These are phyloP conservation scores for Phytopythium ostracodes DNA, from an alignment of 352 stramenopile species.

Conservation along the genomic window DNA sequence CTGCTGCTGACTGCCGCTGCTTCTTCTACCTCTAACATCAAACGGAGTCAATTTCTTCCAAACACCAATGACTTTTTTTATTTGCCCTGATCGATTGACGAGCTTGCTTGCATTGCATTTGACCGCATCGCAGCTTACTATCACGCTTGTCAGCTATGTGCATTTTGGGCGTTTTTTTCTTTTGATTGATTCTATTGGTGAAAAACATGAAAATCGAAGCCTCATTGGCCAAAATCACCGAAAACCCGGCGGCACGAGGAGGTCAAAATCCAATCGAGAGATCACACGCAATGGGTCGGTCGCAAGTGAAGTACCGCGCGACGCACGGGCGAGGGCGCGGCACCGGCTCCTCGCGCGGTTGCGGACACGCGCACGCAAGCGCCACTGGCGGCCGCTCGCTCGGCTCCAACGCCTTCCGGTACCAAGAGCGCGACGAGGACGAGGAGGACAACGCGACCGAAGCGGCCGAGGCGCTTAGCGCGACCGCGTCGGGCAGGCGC, in stretches of 20 bases:
- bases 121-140: too few species aligned
- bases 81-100: too few species aligned
- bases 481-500: slow-evolving; percentile 13
- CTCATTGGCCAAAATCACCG: not conserved
- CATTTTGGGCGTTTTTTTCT: too few species aligned
- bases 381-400: slow-evolving; percentile 28
- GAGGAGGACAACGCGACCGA: slow-evolving; percentile 4
- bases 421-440: slow-evolving; percentile 31
- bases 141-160: too few species aligned
- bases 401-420: slow-evolving; percentile 71
- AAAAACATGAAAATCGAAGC: not conserved
- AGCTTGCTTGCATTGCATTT: too few species aligned
- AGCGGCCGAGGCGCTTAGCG: slow-evolving; percentile 2
- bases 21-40: slow-evolving; percentile 27
- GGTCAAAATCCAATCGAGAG: too few species aligned
- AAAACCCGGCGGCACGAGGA: not conserved
- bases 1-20: not conserved
- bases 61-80: slow-evolving; percentile 11
- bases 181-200: not conserved
- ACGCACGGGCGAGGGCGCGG: slow-evolving; percentile 46
- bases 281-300: slow-evolving; percentile 45
- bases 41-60: slow-evolving; percentile 47
- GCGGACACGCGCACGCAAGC: slow-evolving; percentile 6
- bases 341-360: slow-evolving; percentile 7
- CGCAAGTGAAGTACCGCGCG: slow-evolving; percentile 62